Base-by-base conservation (phyloP, 1,284 basidiomycete genomes). In the Papiliotrema laurentii region DNA sequence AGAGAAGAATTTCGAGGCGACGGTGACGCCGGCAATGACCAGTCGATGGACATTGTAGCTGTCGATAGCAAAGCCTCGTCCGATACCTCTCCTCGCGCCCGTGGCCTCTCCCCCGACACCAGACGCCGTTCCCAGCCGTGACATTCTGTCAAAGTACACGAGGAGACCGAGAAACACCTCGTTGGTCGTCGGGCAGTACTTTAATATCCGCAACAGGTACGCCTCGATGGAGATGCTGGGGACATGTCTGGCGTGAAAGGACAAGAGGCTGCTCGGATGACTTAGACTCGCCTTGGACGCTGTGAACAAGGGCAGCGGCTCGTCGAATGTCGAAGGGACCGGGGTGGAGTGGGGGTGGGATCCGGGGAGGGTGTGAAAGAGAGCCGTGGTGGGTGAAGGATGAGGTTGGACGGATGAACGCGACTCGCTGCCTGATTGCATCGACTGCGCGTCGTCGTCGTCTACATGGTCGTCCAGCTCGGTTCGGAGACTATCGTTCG, bases 131-230 rank as follows among this genome's bases (percentile, higher is more conserved):
- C 68, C 68, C 34, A 67, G 59, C 48, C 76, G 68, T 51, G 77
- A 79, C 79, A 81, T 81, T 43, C 94, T 82, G 73, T 98, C 94
- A 72, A 98, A 97, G 73, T 97, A 98, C 41, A 97, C 92, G 47
- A 97, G 79, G 38, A 98, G 78, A 35, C 88, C 85, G 9, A 97
- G 79, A 68, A 98, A 98, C 37, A 98, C 94, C 68, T 97, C 90
- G 75, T 97, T 98, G 37, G 93, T 94, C 2, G 93, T 93, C 2
- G 94, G 94, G 70, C 94, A 98, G 72, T 98, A 98, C 68, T 94
- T 97, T 73, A 97, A 83, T 56, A 98, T 98, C 35, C 94, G 84
- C 27, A 94, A 77, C 10, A 98, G 82, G 69, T 98, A 98, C 3
- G 88, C 84, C 72, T 97, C 93, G 63, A 98, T 89, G 24, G 87